phyloP scores from a whole-genome alignment of 2,329 filamentous ascomycete species.

The Curvularia verruculosa region DNA sequence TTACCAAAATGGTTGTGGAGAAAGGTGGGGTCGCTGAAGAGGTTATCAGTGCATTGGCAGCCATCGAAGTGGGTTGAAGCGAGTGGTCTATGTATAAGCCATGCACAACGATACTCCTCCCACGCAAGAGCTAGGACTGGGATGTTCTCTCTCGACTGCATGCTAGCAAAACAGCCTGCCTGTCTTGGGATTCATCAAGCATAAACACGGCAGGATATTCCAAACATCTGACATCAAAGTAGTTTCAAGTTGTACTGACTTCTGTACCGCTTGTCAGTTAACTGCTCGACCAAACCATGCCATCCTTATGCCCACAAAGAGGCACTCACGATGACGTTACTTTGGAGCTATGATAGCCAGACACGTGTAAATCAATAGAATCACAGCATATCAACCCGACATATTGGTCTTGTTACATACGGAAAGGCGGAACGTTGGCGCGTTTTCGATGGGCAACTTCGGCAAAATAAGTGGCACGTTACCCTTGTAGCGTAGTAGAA shows the following conservation, averaged over 20 bases:
- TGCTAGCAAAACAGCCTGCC: not conserved
- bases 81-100: not conserved
- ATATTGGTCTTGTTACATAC: not conserved
- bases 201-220: not conserved
- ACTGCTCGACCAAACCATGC: slow-evolving; percentile 1
- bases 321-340: not conserved
- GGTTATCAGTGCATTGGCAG: slow-evolving; percentile 79
- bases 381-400: slow-evolving; percentile 3
- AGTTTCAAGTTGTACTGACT: slow-evolving; percentile 8
- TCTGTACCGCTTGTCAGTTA: not conserved
- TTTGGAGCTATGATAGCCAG: not conserved
- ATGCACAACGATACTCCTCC: slow-evolving; percentile 3
- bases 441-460: slow-evolving; percentile 8
- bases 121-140: slow-evolving; percentile 1
- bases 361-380: slow-evolving; percentile 14
- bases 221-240: slow-evolving; percentile 2
- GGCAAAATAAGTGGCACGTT: slow-evolving; percentile 10
- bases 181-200: not conserved
- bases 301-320: not conserved
- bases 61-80: slow-evolving; percentile 62
- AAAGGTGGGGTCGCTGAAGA: slow-evolving; percentile 83
- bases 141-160: slow-evolving; percentile 3
- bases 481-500: slow-evolving; percentile 11
- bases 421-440: slow-evolving; percentile 5
- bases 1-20: slow-evolving; percentile 78